A percentile compares a stretch with the other conserved stretches of the same genome.
phyloP scores from a whole-genome alignment of 2,329 filamentous ascomycete genomes.

The Cladosporium sp. region DNA sequence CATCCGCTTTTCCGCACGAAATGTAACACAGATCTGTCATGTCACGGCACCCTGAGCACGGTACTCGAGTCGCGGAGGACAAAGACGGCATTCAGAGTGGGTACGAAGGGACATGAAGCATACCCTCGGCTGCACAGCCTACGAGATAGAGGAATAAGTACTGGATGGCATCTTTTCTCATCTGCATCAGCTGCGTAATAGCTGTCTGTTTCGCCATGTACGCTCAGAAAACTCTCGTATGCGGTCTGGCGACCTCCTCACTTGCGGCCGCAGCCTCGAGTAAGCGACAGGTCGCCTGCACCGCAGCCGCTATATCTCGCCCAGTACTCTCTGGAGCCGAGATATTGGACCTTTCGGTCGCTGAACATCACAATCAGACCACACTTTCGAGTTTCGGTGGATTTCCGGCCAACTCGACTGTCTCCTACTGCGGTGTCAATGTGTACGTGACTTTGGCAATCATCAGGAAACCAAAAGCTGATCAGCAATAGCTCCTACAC shows the following conservation, averaged over 20 bases:
- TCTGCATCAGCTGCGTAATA: too few relatives aligned
- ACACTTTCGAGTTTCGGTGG: background rate
- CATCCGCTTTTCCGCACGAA: too few relatives aligned
- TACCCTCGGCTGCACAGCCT: background rate
- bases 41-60: too few relatives aligned
- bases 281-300: background rate
- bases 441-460: background rate
- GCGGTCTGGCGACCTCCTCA: background rate
- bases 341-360: background rate
- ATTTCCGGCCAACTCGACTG: slow-evolving; percentile 1
- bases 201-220: too few relatives aligned
- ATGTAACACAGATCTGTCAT: too few relatives aligned
- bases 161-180: too few relatives aligned
- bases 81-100: too few relatives aligned
- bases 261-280: background rate
- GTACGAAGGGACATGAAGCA: background rate
- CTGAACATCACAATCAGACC: background rate
- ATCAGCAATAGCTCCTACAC: slow-evolving; percentile 5
- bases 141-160: background rate
- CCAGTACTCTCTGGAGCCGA: background rate
- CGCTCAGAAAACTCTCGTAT: too few relatives aligned
- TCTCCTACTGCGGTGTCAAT: slow-evolving; percentile 7
- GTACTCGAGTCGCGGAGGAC: too few relatives aligned
- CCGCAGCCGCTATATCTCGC: background rate
- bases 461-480: background rate